phyloP scores from a whole-genome alignment of 1,139 yeast genomes.

The Geotrichum klebahnii region DNA sequence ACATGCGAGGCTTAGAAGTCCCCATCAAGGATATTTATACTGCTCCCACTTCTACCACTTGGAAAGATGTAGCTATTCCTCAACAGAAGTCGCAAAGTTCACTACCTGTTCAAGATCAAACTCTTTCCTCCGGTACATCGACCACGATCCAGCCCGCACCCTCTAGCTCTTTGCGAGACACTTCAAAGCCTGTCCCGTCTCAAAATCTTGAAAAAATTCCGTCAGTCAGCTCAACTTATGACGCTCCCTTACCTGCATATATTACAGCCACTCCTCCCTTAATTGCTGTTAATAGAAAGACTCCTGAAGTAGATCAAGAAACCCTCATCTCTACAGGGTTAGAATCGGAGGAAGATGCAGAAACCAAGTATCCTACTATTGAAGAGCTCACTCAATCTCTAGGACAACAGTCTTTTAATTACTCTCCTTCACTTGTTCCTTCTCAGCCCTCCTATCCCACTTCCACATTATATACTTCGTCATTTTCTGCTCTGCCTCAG shows the following conservation, averaged over 20 bases:
- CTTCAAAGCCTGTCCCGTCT: constrained; percentile 2
- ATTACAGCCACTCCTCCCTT: constrained; percentile 15
- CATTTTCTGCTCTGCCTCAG: constrained; percentile 12
- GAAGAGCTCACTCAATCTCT: constrained; percentile 36
- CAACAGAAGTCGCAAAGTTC: constrained; percentile 18
- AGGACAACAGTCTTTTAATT: constrained; percentile 27
- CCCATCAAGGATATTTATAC: constrained; percentile 46
- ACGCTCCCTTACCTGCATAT: neutral
- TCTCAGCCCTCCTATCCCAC: constrained; percentile 10
- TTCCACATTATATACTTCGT: constrained; percentile 6
- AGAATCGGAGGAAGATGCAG: constrained; percentile 26
- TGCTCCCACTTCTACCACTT: constrained; percentile 23
- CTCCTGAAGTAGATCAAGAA: constrained; percentile 8
- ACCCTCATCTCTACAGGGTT: constrained; percentile 18
- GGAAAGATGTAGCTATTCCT: constrained; percentile 25
- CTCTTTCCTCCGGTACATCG: constrained; percentile 25
- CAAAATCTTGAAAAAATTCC: constrained; percentile 1
- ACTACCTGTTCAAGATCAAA: constrained; percentile 25
- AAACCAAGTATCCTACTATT: constrained; percentile 36
- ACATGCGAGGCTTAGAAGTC: constrained; percentile 49
- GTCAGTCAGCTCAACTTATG: neutral
- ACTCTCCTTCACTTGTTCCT: constrained; percentile 19
- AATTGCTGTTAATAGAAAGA: neutral
- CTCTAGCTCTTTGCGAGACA: too few species aligned
- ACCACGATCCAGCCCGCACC: too few species aligned